Base-by-base conservation (phyloP, 2,329 filamentous ascomycete species). In the Laburnicola sp. region DNA sequence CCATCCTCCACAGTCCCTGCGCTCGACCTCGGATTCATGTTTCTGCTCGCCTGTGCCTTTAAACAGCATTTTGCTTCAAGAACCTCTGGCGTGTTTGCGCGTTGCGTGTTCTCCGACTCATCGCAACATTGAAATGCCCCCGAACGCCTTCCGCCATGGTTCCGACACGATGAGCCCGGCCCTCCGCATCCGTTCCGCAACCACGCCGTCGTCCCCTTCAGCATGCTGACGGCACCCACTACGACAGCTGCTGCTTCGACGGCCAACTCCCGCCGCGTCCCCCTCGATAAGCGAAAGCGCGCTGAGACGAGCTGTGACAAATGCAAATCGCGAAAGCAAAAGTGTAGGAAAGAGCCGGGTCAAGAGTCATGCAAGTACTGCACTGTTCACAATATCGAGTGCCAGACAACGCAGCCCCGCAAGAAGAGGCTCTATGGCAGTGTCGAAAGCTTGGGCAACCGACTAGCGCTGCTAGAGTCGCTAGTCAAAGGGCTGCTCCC, bases 291-390 rank as follows among this genome's bases (percentile, higher is more conserved):
- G 59, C 69, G 76, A 37, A 76, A 77, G 56, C 68, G 75, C 23
- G 76, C 76, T 43, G 76, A 77, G 56, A 74, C 73, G 11, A 73
- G 68, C 46, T 78, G 76, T 63, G 76, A 78, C 63, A 75, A 75
- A 51, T 78, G 75, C 70, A 77, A 77, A 65, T 73, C 70, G 50
- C 66, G 75, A 39, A 77, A 77, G 60, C 75, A 77, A 51, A 78
- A 78, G 60, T 78, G 76, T 63, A 64, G 73, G 49, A 71, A 71
- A 27, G 65, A 71, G 48, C 61, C 69, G 4, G 73, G 70, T 23
- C 67, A 74, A 38, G 66, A 69, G 3, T 57, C 71, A 23, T 78
- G 75, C 53, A 69, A 70, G 34, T 76, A 78, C 64, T 78, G 76
- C 62, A 49, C 70, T 35, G 56, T 69, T 10, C 72, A 75, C 61